These are phyloP conservation scores for Phytophthora pluvialis DNA, from an alignment of 352 stramenopile genomes.

Conservation along the genomic window DNA sequence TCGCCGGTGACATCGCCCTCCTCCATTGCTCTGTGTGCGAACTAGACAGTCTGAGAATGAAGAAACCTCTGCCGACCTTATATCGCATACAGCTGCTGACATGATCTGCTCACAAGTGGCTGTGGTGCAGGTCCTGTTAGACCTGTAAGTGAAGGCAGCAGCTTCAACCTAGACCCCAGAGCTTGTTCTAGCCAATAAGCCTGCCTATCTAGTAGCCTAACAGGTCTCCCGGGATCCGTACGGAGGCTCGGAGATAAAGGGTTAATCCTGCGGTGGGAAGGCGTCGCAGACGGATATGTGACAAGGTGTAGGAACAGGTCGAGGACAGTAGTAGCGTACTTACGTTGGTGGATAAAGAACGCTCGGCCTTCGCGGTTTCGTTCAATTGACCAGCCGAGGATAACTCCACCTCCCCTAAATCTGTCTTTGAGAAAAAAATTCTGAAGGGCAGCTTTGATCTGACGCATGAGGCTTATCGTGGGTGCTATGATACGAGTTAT, in stretches of 20 bases:
- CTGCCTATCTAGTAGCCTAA: not conserved
- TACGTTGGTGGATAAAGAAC: not conserved
- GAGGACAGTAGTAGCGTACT: not conserved
- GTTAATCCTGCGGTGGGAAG: not conserved
- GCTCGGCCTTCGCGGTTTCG: not conserved
- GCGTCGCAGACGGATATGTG: not conserved
- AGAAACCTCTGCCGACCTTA: not conserved
- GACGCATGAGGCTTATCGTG: not conserved
- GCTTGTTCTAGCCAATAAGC: not conserved
- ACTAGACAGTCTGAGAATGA: not conserved
- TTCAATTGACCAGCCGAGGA: not conserved
- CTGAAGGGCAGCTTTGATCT: slow-evolving; percentile 9
- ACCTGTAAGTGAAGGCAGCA: not conserved
- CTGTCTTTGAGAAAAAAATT: not conserved
- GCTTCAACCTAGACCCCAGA: not conserved
- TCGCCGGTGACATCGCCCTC: not conserved
- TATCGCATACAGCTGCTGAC: not conserved
- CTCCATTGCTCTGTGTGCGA: not conserved
- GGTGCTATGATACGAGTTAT: slow-evolving; percentile 8
- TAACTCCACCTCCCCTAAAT: not conserved
- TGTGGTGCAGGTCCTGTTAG: not conserved
- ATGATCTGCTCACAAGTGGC: not conserved
- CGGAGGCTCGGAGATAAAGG: not conserved
- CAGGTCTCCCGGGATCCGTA: not conserved
- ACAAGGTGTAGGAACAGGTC: not conserved